A percentile compares a stretch with the other conserved stretches of the same genome.
Conservation (phyloP, 768 basidiomycete species). For the Tulasnella sp. region DNA sequence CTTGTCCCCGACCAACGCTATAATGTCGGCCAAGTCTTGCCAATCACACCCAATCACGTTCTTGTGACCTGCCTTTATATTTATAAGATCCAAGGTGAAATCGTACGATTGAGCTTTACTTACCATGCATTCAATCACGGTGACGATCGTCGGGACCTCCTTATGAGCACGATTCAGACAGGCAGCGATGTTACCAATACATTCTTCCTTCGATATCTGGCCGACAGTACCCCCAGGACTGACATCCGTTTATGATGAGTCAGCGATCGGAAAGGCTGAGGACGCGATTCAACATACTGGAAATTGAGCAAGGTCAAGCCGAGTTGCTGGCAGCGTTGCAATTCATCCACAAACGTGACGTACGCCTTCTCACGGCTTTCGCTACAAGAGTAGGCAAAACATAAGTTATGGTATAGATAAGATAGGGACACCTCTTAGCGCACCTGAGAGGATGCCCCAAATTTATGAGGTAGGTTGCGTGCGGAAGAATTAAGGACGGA, state of each 20-base stretch:
- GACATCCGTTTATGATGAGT: not conserved
- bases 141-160: constrained; percentile 45
- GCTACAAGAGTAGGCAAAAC: constrained; percentile 30
- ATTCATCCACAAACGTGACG: constrained; percentile 73
- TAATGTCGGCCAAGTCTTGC: constrained; percentile 56
- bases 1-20: constrained; percentile 60
- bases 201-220: constrained; percentile 45
- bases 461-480: constrained; percentile 80
- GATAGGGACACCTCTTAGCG: constrained; percentile 24
- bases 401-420: not conserved
- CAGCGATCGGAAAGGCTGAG: not conserved
- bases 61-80: constrained; percentile 57
- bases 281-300: constrained; percentile 45
- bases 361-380: constrained; percentile 61
- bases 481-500: constrained; percentile 56
- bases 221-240: constrained; percentile 83
- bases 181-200: constrained; percentile 54
- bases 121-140: constrained; percentile 81
- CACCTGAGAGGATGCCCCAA: constrained; percentile 70
- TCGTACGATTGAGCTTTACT: constrained; percentile 6
- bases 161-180: constrained; percentile 66
- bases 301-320: constrained; percentile 72
- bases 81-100: not conserved
- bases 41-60: constrained; percentile 71
- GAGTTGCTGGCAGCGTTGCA: constrained; percentile 65